phyloP scores from a whole-genome alignment of 164 flowering plant genomes.

The Litsea cubeba region DNA sequence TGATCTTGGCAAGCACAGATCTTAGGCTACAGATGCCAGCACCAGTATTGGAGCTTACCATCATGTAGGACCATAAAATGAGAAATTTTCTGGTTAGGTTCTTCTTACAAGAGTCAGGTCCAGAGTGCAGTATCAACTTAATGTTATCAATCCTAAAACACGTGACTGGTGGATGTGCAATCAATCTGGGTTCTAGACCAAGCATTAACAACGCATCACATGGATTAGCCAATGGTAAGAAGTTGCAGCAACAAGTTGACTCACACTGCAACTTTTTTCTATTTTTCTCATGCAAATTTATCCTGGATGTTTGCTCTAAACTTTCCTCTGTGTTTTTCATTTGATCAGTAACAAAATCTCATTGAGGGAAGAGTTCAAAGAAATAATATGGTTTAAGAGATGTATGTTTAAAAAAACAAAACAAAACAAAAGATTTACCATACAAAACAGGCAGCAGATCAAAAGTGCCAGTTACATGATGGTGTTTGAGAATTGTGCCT shows the following conservation, averaged over 20 bases:
- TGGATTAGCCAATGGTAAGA: not conserved
- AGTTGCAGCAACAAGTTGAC: not conserved
- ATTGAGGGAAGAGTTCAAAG: not conserved
- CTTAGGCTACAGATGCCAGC: slow-evolving; percentile 83
- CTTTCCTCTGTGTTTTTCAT: not conserved
- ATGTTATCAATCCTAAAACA: too few species aligned
- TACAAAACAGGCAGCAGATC: too few species aligned
- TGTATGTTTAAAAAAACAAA: too few species aligned
- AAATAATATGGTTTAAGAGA: too few species aligned
- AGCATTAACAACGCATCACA: not conserved
- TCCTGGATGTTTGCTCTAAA: not conserved
- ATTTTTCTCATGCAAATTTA: too few species aligned
- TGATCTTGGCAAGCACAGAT: slow-evolving; percentile 57
- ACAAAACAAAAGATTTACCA: too few species aligned
- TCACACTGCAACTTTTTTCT: too few species aligned
- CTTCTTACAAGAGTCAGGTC: not conserved
- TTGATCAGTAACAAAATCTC: not conserved
- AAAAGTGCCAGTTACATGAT: too few species aligned
- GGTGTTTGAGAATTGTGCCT: too few species aligned
- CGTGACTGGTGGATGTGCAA: not conserved
- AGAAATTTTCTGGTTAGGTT: not conserved
- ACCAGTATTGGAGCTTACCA: slow-evolving; percentile 92
- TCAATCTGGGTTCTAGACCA: not conserved
- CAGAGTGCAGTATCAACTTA: not conserved
- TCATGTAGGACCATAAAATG: slow-evolving; percentile 44